These are phyloP conservation scores for Pseudonitzschia pungens DNA, from an alignment of 108 stramenopile species.

Conservation along the genomic window DNA sequence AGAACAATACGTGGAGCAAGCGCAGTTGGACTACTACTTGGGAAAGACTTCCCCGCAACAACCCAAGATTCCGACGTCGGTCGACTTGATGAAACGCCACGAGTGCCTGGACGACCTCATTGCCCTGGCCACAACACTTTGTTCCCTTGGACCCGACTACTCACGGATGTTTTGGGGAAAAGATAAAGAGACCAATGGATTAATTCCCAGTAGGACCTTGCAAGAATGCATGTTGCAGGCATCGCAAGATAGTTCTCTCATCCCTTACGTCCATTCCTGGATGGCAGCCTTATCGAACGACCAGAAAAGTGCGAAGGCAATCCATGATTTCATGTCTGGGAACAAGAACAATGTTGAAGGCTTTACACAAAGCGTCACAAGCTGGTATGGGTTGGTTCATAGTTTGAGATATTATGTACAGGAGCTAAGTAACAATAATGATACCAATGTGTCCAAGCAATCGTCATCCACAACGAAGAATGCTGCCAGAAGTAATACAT, in stretches of 20 bases:
- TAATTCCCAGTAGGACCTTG: slow-evolving; percentile 53
- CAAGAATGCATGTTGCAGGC: slow-evolving; percentile 48
- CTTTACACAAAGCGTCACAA: not conserved
- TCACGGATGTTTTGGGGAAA: slow-evolving; percentile 63
- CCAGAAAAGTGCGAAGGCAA: slow-evolving; percentile 42
- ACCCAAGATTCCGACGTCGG: slow-evolving; percentile 44
- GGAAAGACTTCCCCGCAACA: slow-evolving; percentile 30
- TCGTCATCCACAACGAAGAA: slow-evolving; percentile 21
- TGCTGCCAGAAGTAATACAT: slow-evolving; percentile 31
- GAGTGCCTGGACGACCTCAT: slow-evolving; percentile 87
- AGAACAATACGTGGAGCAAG: slow-evolving; percentile 48
- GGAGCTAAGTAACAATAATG: slow-evolving; percentile 50
- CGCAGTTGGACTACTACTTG: slow-evolving; percentile 58
- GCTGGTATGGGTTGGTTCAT: slow-evolving; percentile 13
- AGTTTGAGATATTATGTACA: slow-evolving; percentile 71
- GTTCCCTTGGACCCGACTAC: slow-evolving; percentile 55
- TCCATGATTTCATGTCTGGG: slow-evolving; percentile 49
- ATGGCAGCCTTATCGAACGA: slow-evolving; percentile 64
- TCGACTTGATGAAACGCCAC: slow-evolving; percentile 75
- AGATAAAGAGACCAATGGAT: slow-evolving; percentile 18
- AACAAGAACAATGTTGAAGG: not conserved
- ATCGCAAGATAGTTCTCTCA: slow-evolving; percentile 50
- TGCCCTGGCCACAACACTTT: slow-evolving; percentile 62
- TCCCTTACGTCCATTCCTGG: slow-evolving; percentile 62
- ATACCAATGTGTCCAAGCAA: slow-evolving; percentile 11